These are phyloP conservation scores for Termitomyces sp. DNA, from an alignment of 768 basidiomycete genomes.

Conservation along the genomic window DNA sequence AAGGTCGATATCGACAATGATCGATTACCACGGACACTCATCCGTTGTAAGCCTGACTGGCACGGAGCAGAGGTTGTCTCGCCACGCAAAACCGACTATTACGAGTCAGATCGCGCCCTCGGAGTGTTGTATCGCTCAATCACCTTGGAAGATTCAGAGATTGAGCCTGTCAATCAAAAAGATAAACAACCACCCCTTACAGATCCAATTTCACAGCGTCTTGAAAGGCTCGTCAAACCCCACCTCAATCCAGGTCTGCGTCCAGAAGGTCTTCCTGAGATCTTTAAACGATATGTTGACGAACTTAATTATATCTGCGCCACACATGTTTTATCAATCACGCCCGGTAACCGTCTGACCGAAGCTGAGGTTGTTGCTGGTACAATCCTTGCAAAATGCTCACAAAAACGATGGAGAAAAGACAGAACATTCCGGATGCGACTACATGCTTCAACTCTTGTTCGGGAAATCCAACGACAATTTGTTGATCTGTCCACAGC, in stretches of 20 bases:
- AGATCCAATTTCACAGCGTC: conserved; percentile 33
- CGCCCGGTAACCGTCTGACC: conserved; percentile 45
- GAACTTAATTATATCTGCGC: conserved; percentile 68
- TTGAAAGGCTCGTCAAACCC: conserved; percentile 23
- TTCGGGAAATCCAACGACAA: conserved; percentile 40
- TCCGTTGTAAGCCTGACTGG: conserved; percentile 77
- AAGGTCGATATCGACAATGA: conserved; percentile 46
- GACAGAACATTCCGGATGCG: conserved; percentile 60
- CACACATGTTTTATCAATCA: conserved; percentile 59
- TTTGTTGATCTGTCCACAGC: conserved; percentile 23
- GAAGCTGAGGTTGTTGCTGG: conserved; percentile 77
- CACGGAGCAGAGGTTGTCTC: conserved; percentile 52
- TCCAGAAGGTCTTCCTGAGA: conserved; percentile 22
- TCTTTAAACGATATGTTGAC: conserved; percentile 50
- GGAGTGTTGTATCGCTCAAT: conserved; percentile 69
- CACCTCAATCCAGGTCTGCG: conserved; percentile 20
- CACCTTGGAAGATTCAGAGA: conserved; percentile 31
- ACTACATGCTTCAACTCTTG: conserved; percentile 46
- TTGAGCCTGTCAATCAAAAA: conserved; percentile 13
- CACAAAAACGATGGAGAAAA: conserved; percentile 53
- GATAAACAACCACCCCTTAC: conserved; percentile 13
- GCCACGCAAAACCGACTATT: conserved; percentile 59
- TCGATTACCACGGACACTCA: conserved; percentile 46
- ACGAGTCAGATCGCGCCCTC: conserved; percentile 63
- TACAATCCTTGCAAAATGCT: conserved; percentile 66